Evolutionary conservation across 768 basidiomycete genomes (phyloP), one percentile per base, ranked within the genome.

Genomic region (Polyporus arcularius): DNA sequence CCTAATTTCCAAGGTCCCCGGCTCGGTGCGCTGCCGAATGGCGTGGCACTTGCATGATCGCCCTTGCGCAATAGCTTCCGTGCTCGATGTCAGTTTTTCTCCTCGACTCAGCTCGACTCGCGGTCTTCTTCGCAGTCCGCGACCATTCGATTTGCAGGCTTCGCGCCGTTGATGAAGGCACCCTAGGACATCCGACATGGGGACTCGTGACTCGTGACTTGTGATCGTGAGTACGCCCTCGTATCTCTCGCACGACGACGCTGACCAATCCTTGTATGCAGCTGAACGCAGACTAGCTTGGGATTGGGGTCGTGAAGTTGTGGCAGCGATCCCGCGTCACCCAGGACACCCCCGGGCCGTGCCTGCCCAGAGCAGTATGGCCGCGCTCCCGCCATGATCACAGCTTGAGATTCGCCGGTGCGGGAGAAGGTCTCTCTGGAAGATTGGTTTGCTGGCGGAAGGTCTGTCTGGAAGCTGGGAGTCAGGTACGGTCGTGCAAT

Each of bases 351-450:
- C 46, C 2, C 39, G 35, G 28, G 15, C 46, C 32, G 12, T 39
- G 15, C 46, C 38, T 49, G 55, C 55, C 47, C 38, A 49, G 32
- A 40, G 46, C 12, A 46, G 55, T 28, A 57, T 48, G 38, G 47
- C 47, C 38, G 45, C 14, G 55, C 30, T 46, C 4, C 46, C 46
- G 39, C 11, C 32, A 32, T 16, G 14, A 28, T 8, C 21, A 35
- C 7, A 35, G 35, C 6, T 18, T 11, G 42, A 18, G 15, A 18
- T 4, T 48, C 46, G 26, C 46, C 46, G 46, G 21, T 48, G 46
- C 46, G 46, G 26, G 46, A 48, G 46, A 48, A 48, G 46, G 35
- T 35, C 35, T 4, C 10, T 35, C 32, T 35, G 32, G 32, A 35
- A 35, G 32, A 10, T 10, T 35, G 10, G 32, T 35, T 26, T 26